Conservation (phyloP, 2,329 filamentous ascomycete species). For the Alternaria brassicicola region DNA sequence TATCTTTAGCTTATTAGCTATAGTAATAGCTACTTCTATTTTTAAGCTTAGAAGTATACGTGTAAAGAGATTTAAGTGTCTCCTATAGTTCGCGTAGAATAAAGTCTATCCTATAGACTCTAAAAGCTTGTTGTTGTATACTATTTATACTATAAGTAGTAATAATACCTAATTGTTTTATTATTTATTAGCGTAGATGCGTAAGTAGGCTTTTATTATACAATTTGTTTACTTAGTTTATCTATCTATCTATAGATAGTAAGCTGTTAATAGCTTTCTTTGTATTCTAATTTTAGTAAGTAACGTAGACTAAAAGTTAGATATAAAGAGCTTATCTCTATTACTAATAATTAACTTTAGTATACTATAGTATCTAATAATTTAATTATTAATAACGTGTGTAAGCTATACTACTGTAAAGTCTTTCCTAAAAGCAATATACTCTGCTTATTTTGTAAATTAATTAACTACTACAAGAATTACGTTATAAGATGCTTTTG, state of each 20-base stretch:
- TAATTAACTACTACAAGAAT: constrained; percentile 1
- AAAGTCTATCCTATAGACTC: too few species aligned
- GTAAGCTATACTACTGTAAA: background rate
- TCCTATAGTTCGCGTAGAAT: background rate
- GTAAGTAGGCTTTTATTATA: constrained; percentile 6
- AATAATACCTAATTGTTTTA: background rate
- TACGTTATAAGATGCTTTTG: too few species aligned
- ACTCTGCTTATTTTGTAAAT: constrained; percentile 3
- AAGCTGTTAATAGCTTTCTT: background rate
- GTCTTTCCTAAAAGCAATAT: background rate
- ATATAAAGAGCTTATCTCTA: constrained; percentile 8
- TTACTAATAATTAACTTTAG: constrained; percentile 6
- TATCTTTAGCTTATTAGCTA: too few species aligned
- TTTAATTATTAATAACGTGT: background rate
- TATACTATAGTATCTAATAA: background rate
- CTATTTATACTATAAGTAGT: too few species aligned
- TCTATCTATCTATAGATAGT: constrained; percentile 9
- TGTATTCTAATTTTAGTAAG: background rate
- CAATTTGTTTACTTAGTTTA: constrained; percentile 7
- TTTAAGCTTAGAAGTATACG: too few species aligned
- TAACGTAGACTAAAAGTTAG: background rate
- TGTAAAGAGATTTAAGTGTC: constrained; percentile 18
- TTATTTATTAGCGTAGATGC: constrained; percentile 3
- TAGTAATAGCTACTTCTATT: too few species aligned
- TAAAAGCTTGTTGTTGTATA: too few species aligned